Conservation (phyloP, 2,329 filamentous ascomycete genomes). For the Nothopassalora personata region DNA sequence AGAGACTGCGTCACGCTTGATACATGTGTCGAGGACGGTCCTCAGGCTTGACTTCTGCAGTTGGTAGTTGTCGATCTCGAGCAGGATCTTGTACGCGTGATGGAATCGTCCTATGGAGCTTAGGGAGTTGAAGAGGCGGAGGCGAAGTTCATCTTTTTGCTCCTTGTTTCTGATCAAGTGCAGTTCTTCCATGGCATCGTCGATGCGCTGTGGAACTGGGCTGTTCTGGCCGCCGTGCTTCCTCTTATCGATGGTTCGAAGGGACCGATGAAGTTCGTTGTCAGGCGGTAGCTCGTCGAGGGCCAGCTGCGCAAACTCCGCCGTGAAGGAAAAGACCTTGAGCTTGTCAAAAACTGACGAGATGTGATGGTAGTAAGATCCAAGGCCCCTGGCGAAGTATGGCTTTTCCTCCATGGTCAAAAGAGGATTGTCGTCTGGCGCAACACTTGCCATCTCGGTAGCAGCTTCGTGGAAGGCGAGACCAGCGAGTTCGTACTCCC, state of each 20-base stretch:
- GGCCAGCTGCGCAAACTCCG: constrained; percentile 65
- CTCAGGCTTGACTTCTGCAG: constrained; percentile 63
- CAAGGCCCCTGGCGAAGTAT: constrained; percentile 64
- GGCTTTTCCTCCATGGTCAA: constrained; percentile 69
- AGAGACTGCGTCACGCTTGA: constrained; percentile 27
- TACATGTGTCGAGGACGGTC: constrained; percentile 52
- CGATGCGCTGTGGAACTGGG: constrained; percentile 24
- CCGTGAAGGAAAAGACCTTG: constrained; percentile 71
- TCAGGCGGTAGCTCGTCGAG: constrained; percentile 21
- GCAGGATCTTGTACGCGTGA: constrained; percentile 72
- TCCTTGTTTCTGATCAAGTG: constrained; percentile 27
- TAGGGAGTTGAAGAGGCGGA: constrained; percentile 76
- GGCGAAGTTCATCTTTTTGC: constrained; percentile 65
- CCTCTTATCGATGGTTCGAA: constrained; percentile 23
- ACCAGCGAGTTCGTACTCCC: constrained; percentile 68
- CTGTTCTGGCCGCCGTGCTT: constrained; percentile 27
- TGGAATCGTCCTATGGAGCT: constrained; percentile 75
- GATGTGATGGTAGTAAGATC: constrained; percentile 83
- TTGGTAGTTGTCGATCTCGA: constrained; percentile 64
- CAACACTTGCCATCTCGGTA: constrained; percentile 18
- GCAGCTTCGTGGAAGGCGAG: constrained; percentile 73
- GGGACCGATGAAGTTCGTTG: constrained; percentile 23
- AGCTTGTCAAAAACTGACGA: constrained; percentile 73
- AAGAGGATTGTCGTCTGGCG: constrained; percentile 49
- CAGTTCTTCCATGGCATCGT: constrained; percentile 32